Evolutionary conservation across 805 yeast species (phyloP), one percentile per base, ranked within the genome.

Genomic region (Teunomyces barrocoloradensis): DNA sequence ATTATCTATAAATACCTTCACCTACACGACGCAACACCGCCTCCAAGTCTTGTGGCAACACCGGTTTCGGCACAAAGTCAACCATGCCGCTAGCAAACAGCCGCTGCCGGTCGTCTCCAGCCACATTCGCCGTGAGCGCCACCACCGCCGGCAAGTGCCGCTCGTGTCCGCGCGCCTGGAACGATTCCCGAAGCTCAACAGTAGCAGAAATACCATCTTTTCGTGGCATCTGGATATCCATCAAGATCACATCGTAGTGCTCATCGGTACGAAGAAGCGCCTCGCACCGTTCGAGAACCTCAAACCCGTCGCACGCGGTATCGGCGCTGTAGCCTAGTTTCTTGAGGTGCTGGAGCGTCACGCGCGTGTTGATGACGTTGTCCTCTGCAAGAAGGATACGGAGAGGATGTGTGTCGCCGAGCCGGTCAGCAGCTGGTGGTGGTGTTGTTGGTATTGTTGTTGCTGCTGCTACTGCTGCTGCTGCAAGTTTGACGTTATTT

Each of bases 161-260:
- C 11, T 29, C 52, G 6, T 51, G 49, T 3, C 57, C 55, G 13
- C 53, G 50, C 7, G 57, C 61, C 0, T 30, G 30, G 45, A 74
- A 75, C 21, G 56, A 45, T 40, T 61, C 58, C 37, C 54, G 57
- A 33, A 77, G 56, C 46, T 74, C 78, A 7, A 59, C 59, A 0
- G 80, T 70, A 1, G 81, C 73, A 4, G 74, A 70, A n/a, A 79
- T 69, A 1, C 87, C 87, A 57, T 82, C 87, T 50, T 77, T 70
- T 13, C 73, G 62, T 6, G 82, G 81, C 73, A 80, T 71, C 43
- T 80, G 82, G 18, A 76, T 71, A 56, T 82, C 86, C 77, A 82
- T 75, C 34, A 82, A 64, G 15, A 82, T 73, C 33, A 78, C 69
- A 52, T 80, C 81, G 57, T 80, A 81, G 44, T 58, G 61, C 12